Conservation (phyloP, 306 rosid genomes). For the Rosa lucieae region DNA sequence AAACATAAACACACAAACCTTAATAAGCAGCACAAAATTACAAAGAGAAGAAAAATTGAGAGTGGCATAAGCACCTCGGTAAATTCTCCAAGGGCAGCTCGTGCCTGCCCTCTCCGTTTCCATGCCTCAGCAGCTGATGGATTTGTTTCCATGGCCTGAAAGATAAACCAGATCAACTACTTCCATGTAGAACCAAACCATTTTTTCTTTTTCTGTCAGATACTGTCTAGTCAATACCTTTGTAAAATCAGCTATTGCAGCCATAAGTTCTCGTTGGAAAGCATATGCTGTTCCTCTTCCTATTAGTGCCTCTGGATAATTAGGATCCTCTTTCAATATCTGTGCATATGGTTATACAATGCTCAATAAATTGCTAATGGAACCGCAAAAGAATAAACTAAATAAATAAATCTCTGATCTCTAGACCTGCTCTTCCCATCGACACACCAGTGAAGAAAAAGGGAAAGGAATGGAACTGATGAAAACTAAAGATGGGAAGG, state of each 20-base stretch:
- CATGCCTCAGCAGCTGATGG: conserved; percentile 93
- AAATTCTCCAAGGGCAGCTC: conserved; percentile 94
- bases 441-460: conserved; percentile 11
- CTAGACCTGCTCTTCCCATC: not conserved
- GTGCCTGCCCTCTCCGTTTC: conserved; percentile 99
- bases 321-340: conserved; percentile 91
- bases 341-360: conserved; percentile 33
- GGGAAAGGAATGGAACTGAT: not conserved
- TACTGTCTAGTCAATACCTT: conserved; percentile 53
- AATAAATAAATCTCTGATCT: not conserved
- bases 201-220: conserved; percentile 20
- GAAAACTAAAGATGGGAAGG: conserved; percentile 1
- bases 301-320: conserved; percentile 92
- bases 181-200: conserved; percentile 22
- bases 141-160: conserved; percentile 86
- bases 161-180: conserved; percentile 27
- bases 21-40: conserved; percentile 4
- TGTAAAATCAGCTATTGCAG: conserved; percentile 92
- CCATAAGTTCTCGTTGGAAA: conserved; percentile 79
- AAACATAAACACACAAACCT: not conserved
- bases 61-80: conserved; percentile 58
- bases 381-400: not conserved
- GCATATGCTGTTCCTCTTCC: conserved; percentile 98
- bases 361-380: conserved; percentile 2
- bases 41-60: conserved; percentile 7